These are phyloP conservation scores for Hyphodiscus sp. DNA, from an alignment of 2,329 filamentous ascomycete genomes.

Conservation along the genomic window DNA sequence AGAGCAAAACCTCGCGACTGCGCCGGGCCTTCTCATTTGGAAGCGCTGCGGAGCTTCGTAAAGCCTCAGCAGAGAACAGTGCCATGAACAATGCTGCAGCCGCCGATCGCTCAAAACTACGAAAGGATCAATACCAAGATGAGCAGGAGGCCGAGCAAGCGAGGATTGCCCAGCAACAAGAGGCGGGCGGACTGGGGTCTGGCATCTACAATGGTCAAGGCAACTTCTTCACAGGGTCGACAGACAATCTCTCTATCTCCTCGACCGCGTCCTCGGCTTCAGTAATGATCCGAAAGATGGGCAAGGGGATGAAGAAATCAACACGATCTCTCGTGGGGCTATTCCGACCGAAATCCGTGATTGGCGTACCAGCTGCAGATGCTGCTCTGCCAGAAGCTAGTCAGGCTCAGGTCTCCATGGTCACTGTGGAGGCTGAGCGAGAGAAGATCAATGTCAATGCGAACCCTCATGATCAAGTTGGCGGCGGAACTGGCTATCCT, in stretches of 20 bases:
- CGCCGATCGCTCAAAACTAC: conserved; percentile 49
- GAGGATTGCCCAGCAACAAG: conserved; percentile 85
- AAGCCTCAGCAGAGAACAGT: conserved; percentile 61
- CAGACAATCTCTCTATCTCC: conserved; percentile 87
- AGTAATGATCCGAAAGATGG: conserved; percentile 97
- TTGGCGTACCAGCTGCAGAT: conserved; percentile 71
- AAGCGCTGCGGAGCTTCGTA: conserved; percentile 83
- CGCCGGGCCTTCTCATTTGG: conserved; percentile 94
- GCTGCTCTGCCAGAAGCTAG: conserved; percentile 58
- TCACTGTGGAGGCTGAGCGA: conserved; percentile 90
- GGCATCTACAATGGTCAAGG: conserved; percentile 87
- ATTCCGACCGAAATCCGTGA: conserved; percentile 88
- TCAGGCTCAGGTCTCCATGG: conserved; percentile 84
- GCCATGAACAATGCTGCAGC: conserved; percentile 27
- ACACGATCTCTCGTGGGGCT: conserved; percentile 85
- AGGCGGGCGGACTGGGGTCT: conserved; percentile 83
- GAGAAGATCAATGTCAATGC: conserved; percentile 71
- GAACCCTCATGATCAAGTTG: conserved; percentile 58
- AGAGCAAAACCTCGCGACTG: conserved; percentile 80
- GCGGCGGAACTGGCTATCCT: conserved; percentile 74
- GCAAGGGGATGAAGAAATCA: conserved; percentile 94
- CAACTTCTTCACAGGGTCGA: conserved; percentile 81
- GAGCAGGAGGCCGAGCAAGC: conserved; percentile 83
- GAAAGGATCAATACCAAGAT: conserved; percentile 53
- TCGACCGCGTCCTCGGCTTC: conserved; percentile 86